These are phyloP conservation scores for Aquilaria yunnanensis DNA, from an alignment of 345 rosid species.

Conservation along the genomic window DNA sequence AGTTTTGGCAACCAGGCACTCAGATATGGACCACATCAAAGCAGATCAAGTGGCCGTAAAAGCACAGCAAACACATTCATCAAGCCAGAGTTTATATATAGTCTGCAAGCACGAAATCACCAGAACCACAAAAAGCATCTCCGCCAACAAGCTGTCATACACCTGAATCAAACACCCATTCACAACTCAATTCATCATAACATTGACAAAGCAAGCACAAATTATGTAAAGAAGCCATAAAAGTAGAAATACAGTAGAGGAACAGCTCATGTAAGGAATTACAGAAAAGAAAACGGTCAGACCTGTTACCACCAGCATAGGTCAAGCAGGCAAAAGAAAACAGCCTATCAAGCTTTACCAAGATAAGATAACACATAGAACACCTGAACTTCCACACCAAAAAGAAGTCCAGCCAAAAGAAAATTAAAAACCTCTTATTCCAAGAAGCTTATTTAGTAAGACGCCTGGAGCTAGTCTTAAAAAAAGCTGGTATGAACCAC, in stretches of 20 bases:
- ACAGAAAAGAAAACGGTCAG: conserved; percentile 3
- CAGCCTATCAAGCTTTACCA: not conserved
- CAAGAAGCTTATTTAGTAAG: no score
- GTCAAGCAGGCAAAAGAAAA: conserved; percentile 3
- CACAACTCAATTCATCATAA: conserved; percentile 69
- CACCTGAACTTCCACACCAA: not conserved
- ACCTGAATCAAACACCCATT: conserved; percentile 91
- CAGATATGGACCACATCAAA: conserved; percentile 51
- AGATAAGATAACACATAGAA: not conserved
- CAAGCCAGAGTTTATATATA: conserved; percentile 57
- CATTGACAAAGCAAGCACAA: conserved; percentile 23
- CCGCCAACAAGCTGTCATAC: conserved; percentile 83
- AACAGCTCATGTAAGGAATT: not conserved
- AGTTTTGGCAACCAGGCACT: conserved; percentile 42
- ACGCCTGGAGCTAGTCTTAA: no score
- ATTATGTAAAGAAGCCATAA: conserved; percentile 11
- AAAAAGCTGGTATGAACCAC: no score
- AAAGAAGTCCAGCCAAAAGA: conserved; percentile 2
- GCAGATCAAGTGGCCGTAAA: conserved; percentile 50
- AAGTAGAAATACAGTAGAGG: not conserved
- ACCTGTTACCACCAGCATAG: conserved; percentile 2
- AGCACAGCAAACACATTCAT: conserved; percentile 75
- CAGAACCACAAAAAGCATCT: conserved; percentile 93
- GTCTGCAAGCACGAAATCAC: conserved; percentile 84
- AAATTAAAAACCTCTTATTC: not conserved